Base-by-base conservation (phyloP, 371 early-diverging fungal species). In the Lichtheimia corymbifera region DNA sequence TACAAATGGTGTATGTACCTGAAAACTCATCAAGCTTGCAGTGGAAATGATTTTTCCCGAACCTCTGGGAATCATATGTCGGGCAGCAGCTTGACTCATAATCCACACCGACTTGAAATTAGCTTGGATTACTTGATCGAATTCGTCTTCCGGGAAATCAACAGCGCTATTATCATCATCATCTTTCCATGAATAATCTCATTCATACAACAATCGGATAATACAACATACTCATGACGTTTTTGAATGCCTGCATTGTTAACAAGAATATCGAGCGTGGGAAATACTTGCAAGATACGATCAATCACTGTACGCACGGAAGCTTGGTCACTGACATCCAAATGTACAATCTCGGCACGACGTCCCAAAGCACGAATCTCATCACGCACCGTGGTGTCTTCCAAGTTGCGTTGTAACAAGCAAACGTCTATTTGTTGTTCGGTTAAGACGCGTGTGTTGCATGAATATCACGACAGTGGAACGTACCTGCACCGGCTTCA, bases 241-340 rank as follows among this genome's bases (percentile, higher is more conserved):
- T 55, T 55, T 22, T 63, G 53, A 42, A 73, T 65, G 5, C 77
- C 76, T 20, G 73, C 77, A 63, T 76, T 76, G 35, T 71, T 71
- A 4, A 74, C 69, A 41, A 74, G 20, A 17, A 74, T 74, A 54
- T 74, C 74, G 2, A 74, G 28, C 20, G 50, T 64, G 18, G 64
- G 57, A 22, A 74, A 64, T 2, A 61, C 58, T 17, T 55, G 42
- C 11, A 74, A 42, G 4, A 68, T 61, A 15, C 61, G 59, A 7
- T 58, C 59, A 25, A 74, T 66, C 20, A 54, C 66, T 17, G 55
- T 42, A 2, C 58, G 44, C 11, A 68, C 59, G 1, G 64, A 69
- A 25, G 59, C 49, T 24, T 61, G 68, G 15, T 64, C 51, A 28
- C 40, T 28, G 5, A 63, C 52, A 54, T 71, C 75, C 7, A 66